Evolutionary conservation across 78 protist genomes (phyloP).

Genomic region (Emiliania huxleyi): DNA sequence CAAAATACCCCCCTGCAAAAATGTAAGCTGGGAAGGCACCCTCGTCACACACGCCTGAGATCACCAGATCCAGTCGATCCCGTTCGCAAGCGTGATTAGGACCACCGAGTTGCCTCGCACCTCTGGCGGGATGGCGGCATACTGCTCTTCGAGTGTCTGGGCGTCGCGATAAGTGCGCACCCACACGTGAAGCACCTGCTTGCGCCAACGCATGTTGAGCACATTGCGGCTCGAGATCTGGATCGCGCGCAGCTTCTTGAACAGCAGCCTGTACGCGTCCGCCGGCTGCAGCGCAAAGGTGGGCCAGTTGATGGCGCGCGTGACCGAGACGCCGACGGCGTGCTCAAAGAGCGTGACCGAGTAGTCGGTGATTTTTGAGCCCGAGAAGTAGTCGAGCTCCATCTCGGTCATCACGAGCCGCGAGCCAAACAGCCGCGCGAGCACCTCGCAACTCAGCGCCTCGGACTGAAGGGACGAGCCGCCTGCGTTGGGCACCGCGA

Average conservation of each 20-base stretch:
- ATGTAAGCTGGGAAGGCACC: no score
- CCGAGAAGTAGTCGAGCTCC: slow-evolving; percentile 44
- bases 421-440: slow-evolving; percentile 30
- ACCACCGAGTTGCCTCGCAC: slow-evolving; percentile 12
- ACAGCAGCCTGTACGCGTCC: slow-evolving; percentile 39
- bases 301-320: slow-evolving; percentile 46
- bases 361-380: slow-evolving; percentile 50
- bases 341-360: not conserved
- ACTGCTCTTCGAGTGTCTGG: not conserved
- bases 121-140: not conserved
- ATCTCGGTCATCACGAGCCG: slow-evolving; percentile 45
- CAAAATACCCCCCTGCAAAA: no score
- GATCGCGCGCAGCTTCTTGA: slow-evolving; percentile 48
- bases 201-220: not conserved
- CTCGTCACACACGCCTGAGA: no score
- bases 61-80: not conserved
- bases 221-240: not conserved
- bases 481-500: slow-evolving; percentile 53
- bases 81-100: not conserved
- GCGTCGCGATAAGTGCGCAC: not conserved
- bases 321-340: slow-evolving; percentile 59
- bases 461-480: slow-evolving; percentile 45
- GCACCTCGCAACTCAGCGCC: slow-evolving; percentile 35
- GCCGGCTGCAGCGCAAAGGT: not conserved
- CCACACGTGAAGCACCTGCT: slow-evolving; percentile 56